Conservation (phyloP, 495 filamentous ascomycete genomes). For the Trypethelium eluteriae region DNA sequence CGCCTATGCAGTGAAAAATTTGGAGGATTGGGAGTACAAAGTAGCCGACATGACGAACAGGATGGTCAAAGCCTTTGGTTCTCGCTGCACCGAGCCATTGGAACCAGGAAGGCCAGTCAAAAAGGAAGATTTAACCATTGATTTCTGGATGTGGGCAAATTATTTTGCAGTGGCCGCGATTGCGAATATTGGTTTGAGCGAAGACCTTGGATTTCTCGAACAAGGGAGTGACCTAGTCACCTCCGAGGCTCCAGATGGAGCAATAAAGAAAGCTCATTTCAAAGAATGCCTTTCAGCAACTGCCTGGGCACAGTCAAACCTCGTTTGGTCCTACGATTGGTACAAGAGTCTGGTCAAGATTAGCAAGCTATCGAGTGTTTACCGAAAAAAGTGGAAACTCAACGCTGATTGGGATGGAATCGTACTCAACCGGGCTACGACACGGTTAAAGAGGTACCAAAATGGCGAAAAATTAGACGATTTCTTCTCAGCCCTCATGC, state of each 20-base stretch:
- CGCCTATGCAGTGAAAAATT: constrained; percentile 49
- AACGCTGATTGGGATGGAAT: constrained; percentile 36
- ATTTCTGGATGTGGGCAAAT: constrained; percentile 42
- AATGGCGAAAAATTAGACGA: constrained; percentile 50
- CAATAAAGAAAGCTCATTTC: constrained; percentile 35
- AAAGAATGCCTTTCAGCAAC: constrained; percentile 44
- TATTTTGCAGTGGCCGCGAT: constrained; percentile 42
- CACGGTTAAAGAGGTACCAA: constrained; percentile 32
- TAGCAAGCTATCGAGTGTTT: constrained; percentile 10
- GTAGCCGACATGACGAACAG: constrained; percentile 46
- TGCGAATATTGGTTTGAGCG: constrained; percentile 37
- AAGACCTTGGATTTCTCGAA: constrained; percentile 48
- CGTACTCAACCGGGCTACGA: constrained; percentile 8
- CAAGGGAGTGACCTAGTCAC: constrained; percentile 39
- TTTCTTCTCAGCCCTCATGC: constrained; percentile 51
- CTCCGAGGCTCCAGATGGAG: constrained; percentile 40
- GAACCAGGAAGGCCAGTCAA: background rate
- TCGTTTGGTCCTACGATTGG: constrained; percentile 45
- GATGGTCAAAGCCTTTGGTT: constrained; percentile 25
- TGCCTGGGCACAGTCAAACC: constrained; percentile 37
- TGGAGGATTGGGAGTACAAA: constrained; percentile 50
- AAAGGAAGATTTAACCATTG: constrained; percentile 29
- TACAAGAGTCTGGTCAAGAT: constrained; percentile 28
- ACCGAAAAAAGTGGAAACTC: constrained; percentile 19
- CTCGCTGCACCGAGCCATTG: constrained; percentile 21